Evolutionary conservation across 2,329 filamentous ascomycete species (phyloP).

Genomic region (Exophiala phaeomuriformis): DNA sequence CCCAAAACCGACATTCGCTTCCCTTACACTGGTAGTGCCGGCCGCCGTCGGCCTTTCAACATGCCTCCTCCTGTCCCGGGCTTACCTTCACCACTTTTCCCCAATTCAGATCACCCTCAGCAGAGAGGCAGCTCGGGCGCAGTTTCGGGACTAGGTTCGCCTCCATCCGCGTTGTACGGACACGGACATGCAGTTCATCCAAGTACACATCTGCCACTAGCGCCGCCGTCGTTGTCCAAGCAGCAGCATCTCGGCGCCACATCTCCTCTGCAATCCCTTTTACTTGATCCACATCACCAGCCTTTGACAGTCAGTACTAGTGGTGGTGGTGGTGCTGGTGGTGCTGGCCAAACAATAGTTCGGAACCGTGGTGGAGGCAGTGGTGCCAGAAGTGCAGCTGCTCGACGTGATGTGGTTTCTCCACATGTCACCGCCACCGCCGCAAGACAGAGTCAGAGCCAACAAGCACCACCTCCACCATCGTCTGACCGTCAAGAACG

Average conservation of each 20-base stretch:
- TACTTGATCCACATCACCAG: slow-evolving; percentile 44
- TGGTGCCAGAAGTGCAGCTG: too few relatives aligned
- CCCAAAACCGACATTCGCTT: slow-evolving; percentile 60
- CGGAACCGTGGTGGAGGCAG: too few relatives aligned
- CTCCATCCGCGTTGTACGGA: background rate
- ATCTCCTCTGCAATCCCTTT: slow-evolving; percentile 38
- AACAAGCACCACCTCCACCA: background rate
- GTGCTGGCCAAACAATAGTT: too few relatives aligned
- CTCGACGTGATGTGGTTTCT: too few relatives aligned
- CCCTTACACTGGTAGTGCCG: slow-evolving; percentile 44
- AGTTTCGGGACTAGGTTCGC: slow-evolving; percentile 3
- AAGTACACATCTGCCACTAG: too few relatives aligned
- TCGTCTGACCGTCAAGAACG: background rate
- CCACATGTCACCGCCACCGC: too few relatives aligned
- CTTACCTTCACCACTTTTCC: slow-evolving; percentile 54
- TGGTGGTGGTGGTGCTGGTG: too few relatives aligned
- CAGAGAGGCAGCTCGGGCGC: too few relatives aligned
- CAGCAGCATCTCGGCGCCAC: slow-evolving; percentile 25
- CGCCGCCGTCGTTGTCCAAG: too few relatives aligned
- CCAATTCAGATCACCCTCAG: slow-evolving; percentile 1
- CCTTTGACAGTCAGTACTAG: slow-evolving; percentile 26
- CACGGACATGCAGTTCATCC: too few relatives aligned
- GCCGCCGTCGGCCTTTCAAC: slow-evolving; percentile 54
- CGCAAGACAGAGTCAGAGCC: too few relatives aligned
- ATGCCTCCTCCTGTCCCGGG: slow-evolving; percentile 69